Percentiles rank a stretch among this genome's conserved stretches.
These are phyloP conservation scores for Phalaenopsis equestris DNA, from an alignment of 106 monocot genomes.

Conservation along the genomic window DNA sequence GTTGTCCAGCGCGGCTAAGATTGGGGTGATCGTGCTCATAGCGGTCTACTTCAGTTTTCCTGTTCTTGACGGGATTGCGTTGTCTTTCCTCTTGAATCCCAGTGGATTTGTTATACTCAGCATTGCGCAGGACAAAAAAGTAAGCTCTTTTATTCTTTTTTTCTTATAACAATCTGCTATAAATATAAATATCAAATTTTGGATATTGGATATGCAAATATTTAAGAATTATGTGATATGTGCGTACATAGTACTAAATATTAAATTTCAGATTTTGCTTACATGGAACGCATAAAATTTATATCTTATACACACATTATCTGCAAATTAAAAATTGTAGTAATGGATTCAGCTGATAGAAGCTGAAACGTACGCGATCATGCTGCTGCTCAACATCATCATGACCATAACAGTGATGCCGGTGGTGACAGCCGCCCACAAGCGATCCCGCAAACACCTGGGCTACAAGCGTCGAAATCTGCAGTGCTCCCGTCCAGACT, in stretches of 20 bases:
- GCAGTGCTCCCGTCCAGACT: constrained; percentile 15
- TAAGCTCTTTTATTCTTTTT: background rate
- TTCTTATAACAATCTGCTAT: background rate
- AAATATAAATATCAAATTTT: too few species aligned
- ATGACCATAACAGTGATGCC: constrained; percentile 32
- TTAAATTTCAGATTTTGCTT: too few species aligned
- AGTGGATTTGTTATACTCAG: constrained; percentile 27
- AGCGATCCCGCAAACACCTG: background rate
- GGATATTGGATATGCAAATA: too few species aligned
- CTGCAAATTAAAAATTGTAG: too few species aligned
- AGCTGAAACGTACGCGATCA: constrained; percentile 16
- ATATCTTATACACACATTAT: too few species aligned
- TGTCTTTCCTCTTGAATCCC: constrained; percentile 35
- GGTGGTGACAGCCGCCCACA: constrained; percentile 14
- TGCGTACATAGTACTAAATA: too few species aligned
- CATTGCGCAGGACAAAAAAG: constrained; percentile 27
- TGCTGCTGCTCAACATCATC: constrained; percentile 24
- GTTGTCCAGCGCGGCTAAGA: constrained; percentile 19
- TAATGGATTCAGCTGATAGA: constrained; percentile 15
- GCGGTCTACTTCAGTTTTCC: constrained; percentile 22
- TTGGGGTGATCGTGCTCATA: constrained; percentile 17
- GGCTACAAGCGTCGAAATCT: constrained; percentile 30
- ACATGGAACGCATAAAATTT: too few species aligned
- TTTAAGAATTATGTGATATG: too few species aligned
- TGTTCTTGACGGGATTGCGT: constrained; percentile 22